Conservation (phyloP, 768 basidiomycete species). For the Tricholomella constricta region DNA sequence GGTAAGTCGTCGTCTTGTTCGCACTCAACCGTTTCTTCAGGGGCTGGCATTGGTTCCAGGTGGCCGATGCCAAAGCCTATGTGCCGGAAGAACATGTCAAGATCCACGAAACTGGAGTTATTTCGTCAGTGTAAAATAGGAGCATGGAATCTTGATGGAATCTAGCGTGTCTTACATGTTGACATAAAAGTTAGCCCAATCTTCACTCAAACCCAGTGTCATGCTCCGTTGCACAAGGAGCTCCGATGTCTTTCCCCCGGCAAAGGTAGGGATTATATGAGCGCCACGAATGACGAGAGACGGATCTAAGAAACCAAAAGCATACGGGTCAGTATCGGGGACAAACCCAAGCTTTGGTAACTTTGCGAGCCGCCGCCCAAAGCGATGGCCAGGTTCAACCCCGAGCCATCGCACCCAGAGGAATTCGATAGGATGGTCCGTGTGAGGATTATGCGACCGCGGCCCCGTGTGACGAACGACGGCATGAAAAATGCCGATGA, state of each 20-base stretch:
- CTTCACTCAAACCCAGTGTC: conserved; percentile 16
- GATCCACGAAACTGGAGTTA: conserved; percentile 34
- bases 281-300: conserved; percentile 22
- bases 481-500: too few relatives aligned
- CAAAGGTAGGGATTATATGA: too few relatives aligned
- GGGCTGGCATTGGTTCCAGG: too few relatives aligned
- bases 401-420: too few relatives aligned
- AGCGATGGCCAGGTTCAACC: conserved; percentile 31
- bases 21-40: too few relatives aligned
- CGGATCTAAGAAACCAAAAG: conserved; percentile 37
- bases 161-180: too few relatives aligned
- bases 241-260: conserved; percentile 20
- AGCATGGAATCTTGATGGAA: background rate
- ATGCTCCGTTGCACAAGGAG: conserved; percentile 10
- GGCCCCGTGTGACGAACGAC: too few relatives aligned
- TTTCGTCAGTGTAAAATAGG: background rate
- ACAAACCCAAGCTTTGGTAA: conserved; percentile 31
- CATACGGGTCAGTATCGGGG: conserved; percentile 19
- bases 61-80: too few relatives aligned
- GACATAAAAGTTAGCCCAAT: conserved; percentile 26
- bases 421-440: conserved; percentile 27
- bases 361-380: conserved; percentile 12
- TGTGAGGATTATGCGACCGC: too few relatives aligned
- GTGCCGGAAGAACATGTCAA: conserved; percentile 35
- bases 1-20: too few relatives aligned